phyloP scores from a whole-genome alignment of 1,139 yeast species.

The Torulaspora pretoriensis region DNA sequence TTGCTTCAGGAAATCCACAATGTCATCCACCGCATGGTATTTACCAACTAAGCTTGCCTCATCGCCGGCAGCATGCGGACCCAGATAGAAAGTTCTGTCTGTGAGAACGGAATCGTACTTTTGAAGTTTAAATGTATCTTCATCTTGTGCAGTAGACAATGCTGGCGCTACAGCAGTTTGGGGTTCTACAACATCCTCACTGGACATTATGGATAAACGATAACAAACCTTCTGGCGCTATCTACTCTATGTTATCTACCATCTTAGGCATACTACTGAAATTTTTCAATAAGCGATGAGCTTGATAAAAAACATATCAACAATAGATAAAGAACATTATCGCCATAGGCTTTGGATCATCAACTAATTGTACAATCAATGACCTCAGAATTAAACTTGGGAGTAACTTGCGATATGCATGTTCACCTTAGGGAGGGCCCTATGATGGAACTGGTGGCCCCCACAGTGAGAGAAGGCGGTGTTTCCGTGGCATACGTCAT shows the following conservation, averaged over 20 bases:
- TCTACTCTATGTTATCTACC: no score
- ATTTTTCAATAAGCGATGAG: constrained; percentile 7
- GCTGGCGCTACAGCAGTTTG: constrained; percentile 47
- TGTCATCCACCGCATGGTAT: constrained; percentile 51
- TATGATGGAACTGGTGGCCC: constrained; percentile 89
- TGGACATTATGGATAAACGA: not conserved
- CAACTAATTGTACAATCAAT: constrained; percentile 1
- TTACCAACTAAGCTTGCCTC: constrained; percentile 38
- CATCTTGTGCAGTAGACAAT: constrained; percentile 58
- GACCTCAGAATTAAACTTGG: constrained; percentile 47
- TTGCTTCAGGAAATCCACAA: constrained; percentile 40
- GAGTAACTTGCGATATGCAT: constrained; percentile 91
- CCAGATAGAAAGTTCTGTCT: constrained; percentile 39
- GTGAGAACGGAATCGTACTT: constrained; percentile 37
- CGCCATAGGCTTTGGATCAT: not conserved
- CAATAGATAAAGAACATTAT: not conserved
- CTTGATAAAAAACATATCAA: not conserved
- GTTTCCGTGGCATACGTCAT: constrained; percentile 84
- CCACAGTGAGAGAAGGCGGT: constrained; percentile 88
- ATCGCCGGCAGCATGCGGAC: constrained; percentile 27
- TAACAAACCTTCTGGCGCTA: no score
- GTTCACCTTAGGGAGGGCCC: constrained; percentile 91
- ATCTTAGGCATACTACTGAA: not conserved
- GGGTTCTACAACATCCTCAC: not conserved
- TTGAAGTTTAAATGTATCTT: constrained; percentile 45